Conservation (phyloP, 306 rosid species). For the Cucumis cinereus region DNA sequence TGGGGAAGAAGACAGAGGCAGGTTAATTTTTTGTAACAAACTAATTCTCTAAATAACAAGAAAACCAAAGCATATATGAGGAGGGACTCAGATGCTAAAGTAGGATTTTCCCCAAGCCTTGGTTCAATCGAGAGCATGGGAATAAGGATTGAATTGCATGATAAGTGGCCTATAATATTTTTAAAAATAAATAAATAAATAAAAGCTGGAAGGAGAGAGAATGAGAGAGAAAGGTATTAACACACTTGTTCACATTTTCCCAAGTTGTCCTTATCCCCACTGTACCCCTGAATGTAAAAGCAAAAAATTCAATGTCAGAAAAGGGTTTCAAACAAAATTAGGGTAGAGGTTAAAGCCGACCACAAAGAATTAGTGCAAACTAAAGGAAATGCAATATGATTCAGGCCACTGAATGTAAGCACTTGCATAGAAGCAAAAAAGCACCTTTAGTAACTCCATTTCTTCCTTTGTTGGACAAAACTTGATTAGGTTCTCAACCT, state of each 20-base stretch:
- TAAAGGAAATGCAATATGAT: neutral
- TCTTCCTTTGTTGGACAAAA: slow-evolving; percentile 96
- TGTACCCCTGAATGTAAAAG: slow-evolving; percentile 48
- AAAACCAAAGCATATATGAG: neutral
- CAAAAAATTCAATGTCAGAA: slow-evolving; percentile 6
- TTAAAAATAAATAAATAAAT: neutral
- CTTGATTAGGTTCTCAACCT: slow-evolving; percentile 92
- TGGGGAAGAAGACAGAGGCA: slow-evolving; percentile 1
- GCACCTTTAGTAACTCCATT: slow-evolving; percentile 76
- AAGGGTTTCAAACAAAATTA: neutral
- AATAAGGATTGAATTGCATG: neutral
- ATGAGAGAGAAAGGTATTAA: slow-evolving; percentile 3
- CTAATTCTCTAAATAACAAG: neutral
- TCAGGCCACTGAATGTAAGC: neutral
- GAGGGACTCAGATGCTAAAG: slow-evolving; percentile 4
- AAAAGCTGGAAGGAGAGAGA: neutral
- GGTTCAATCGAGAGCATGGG: neutral
- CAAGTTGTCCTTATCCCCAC: slow-evolving; percentile 70
- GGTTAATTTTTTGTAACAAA: slow-evolving; percentile 10
- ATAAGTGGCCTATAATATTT: neutral
- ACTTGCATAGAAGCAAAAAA: neutral
- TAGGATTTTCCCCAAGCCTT: neutral
- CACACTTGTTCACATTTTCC: slow-evolving; percentile 89
- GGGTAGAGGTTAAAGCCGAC: neutral
- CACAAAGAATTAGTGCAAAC: neutral